These are phyloP conservation scores for Asparagopsis taxiformis DNA, from an alignment of 31 red algal genomes.

Conservation along the genomic window DNA sequence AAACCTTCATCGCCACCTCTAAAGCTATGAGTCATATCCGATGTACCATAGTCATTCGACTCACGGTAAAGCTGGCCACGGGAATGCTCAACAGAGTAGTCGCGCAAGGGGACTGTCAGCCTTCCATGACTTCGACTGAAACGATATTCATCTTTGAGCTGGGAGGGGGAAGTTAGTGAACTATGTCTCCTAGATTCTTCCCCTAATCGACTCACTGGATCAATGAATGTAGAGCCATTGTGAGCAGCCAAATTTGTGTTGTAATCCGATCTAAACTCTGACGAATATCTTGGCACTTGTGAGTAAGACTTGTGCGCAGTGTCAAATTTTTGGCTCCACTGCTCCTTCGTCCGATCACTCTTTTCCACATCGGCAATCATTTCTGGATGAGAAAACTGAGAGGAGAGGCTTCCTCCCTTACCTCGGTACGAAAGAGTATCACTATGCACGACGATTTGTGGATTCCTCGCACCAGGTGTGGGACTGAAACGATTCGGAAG, in stretches of 20 bases:
- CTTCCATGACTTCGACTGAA: not conserved
- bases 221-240: not conserved
- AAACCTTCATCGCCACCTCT: not conserved
- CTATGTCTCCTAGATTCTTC: not conserved
- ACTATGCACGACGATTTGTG: not conserved
- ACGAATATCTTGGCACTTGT: not conserved
- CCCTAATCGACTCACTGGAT: not conserved
- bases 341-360: not conserved
- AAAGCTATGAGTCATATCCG: not conserved
- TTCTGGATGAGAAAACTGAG: not conserved
- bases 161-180: not conserved
- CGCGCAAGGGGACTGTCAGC: not conserved
- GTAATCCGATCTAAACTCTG: not conserved
- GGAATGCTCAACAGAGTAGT: not conserved
- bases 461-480: not conserved
- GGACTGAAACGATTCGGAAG: not conserved
- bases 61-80: not conserved
- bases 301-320: not conserved
- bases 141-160: not conserved
- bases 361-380: not conserved
- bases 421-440: not conserved
- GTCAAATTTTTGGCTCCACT: not conserved
- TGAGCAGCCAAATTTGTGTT: not conserved
- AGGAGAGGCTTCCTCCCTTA: not conserved
- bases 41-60: not conserved